Conservation (phyloP, 495 filamentous ascomycete species). For the Platismatia glauca region DNA sequence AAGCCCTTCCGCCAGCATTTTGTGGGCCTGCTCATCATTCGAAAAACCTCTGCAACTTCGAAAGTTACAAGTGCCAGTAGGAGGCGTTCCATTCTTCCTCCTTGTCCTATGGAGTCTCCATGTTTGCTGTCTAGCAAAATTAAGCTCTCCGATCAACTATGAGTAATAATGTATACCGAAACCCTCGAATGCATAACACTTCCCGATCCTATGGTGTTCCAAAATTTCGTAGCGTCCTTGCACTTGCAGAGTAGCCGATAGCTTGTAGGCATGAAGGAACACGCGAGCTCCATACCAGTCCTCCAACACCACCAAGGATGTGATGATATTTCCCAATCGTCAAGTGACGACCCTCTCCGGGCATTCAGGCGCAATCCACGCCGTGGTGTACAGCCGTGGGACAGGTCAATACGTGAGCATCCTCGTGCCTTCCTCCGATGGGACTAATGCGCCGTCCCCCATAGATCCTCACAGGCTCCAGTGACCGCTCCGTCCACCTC, state of each 20-base stretch:
- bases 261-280: neutral
- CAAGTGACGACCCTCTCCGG: slow-evolving; percentile 19
- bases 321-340: slow-evolving; percentile 24
- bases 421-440: slow-evolving; percentile 20
- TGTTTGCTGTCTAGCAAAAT: neutral
- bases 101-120: neutral
- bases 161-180: neutral
- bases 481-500: slow-evolving; percentile 76
- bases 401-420: slow-evolving; percentile 50
- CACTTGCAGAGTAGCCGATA: neutral
- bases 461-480: slow-evolving; percentile 71
- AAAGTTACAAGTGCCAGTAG: neutral
- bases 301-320: slow-evolving; percentile 6
- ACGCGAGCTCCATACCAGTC: neutral
- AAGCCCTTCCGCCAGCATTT: neutral
- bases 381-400: slow-evolving; percentile 60
- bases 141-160: neutral
- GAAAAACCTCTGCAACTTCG: neutral
- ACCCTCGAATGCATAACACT: neutral
- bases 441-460: slow-evolving; percentile 21
- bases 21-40: neutral
- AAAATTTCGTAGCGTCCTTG: neutral
- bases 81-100: neutral
- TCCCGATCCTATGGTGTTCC: neutral
- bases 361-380: slow-evolving; percentile 58